Evolutionary conservation across 2,329 filamentous ascomycete genomes (phyloP).

Genomic region (Aspergillus sp.): DNA sequence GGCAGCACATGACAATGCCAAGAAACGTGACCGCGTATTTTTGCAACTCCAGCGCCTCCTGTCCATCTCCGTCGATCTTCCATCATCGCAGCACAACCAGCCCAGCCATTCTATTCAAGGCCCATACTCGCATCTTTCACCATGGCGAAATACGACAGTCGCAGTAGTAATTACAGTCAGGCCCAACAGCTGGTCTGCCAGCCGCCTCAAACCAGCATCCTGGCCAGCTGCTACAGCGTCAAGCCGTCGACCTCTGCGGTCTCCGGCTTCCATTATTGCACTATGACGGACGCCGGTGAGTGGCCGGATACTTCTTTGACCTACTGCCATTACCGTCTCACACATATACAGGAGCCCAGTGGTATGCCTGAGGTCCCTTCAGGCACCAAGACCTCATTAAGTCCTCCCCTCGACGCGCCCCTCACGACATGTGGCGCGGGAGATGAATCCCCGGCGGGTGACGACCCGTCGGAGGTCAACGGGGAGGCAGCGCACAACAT

Average conservation of each 20-base stretch:
- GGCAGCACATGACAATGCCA: too few relatives aligned
- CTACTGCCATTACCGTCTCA: slow-evolving; percentile 4
- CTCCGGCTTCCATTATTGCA: slow-evolving; percentile 88
- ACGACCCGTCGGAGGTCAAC: slow-evolving; percentile 39
- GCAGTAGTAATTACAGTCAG: slow-evolving; percentile 56
- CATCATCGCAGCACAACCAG: background rate
- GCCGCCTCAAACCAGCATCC: slow-evolving; percentile 56
- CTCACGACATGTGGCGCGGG: slow-evolving; percentile 55
- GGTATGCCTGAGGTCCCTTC: slow-evolving; percentile 91
- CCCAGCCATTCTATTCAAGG: background rate
- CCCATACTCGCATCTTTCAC: slow-evolving; percentile 6
- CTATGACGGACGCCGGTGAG: slow-evolving; percentile 74
- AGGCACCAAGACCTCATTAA: slow-evolving; percentile 77
- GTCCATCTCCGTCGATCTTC: background rate
- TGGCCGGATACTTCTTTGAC: background rate
- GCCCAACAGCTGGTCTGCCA: slow-evolving; percentile 50
- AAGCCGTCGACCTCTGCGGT: slow-evolving; percentile 59
- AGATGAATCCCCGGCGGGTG: slow-evolving; percentile 41
- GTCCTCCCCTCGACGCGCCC: slow-evolving; percentile 76
- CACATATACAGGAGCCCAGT: slow-evolving; percentile 71
- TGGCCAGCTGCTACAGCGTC: slow-evolving; percentile 86
- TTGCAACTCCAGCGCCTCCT: too few relatives aligned
- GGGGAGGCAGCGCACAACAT: slow-evolving; percentile 94
- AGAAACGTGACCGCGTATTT: too few relatives aligned
- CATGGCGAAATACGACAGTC: slow-evolving; percentile 51